Evolutionary conservation across 2,329 filamentous ascomycete genomes (phyloP).

Genomic region (Fusarium papillatum): DNA sequence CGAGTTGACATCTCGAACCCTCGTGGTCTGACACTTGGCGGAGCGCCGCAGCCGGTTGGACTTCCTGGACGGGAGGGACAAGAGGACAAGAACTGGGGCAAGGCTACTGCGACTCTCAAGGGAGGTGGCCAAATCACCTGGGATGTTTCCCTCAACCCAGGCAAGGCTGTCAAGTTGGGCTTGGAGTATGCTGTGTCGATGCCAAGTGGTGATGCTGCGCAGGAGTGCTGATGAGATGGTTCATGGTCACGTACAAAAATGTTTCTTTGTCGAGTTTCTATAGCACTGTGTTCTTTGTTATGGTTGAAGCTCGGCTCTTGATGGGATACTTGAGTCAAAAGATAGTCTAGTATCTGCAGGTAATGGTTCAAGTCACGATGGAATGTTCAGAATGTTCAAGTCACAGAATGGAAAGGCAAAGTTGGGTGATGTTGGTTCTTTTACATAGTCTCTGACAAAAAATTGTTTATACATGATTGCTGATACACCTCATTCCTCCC

Average conservation of each 20-base stretch:
- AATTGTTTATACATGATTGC: not conserved
- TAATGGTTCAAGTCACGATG: not conserved
- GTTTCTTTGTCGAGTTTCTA: not conserved
- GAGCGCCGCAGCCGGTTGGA: slow-evolving; percentile 54
- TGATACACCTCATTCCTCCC: not conserved
- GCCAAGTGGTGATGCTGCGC: slow-evolving; percentile 60
- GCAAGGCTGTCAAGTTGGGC: slow-evolving; percentile 67
- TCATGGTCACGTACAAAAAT: not conserved
- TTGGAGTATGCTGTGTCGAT: slow-evolving; percentile 73
- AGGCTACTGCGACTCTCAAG: slow-evolving; percentile 64
- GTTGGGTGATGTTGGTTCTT: not conserved
- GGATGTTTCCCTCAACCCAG: slow-evolving; percentile 70
- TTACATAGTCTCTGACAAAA: not conserved
- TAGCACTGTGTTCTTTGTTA: not conserved
- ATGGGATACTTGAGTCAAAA: too few species aligned
- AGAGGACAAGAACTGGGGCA: slow-evolving; percentile 63
- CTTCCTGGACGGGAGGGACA: slow-evolving; percentile 44
- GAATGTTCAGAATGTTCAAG: not conserved
- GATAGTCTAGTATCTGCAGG: not conserved
- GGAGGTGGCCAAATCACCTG: slow-evolving; percentile 71
- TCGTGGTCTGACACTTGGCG: slow-evolving; percentile 57
- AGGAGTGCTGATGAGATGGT: slow-evolving; percentile 35
- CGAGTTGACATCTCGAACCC: slow-evolving; percentile 65
- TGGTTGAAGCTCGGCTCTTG: too few species aligned
- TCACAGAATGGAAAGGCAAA: slow-evolving; percentile 1